phyloP scores from a whole-genome alignment of 768 basidiomycete species.

The Mycena haematopus region DNA sequence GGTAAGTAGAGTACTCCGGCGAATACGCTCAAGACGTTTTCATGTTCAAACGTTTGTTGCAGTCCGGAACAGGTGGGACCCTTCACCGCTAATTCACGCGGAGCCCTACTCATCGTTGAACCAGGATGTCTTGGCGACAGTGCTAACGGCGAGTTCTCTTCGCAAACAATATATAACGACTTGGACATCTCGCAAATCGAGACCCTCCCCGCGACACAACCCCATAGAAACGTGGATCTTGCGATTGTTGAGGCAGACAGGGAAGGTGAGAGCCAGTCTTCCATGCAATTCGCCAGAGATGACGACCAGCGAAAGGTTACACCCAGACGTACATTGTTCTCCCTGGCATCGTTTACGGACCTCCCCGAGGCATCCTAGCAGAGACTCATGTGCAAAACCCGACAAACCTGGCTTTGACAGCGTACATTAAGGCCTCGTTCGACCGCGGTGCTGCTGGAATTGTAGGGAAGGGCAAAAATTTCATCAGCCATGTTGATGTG shows the following conservation, averaged over 20 bases:
- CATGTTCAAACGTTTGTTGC: not conserved
- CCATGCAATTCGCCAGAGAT: not conserved
- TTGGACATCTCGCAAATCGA: slow-evolving; percentile 51
- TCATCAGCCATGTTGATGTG: slow-evolving; percentile 8
- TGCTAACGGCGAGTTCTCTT: slow-evolving; percentile 47
- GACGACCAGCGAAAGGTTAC: not conserved
- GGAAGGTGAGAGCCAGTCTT: slow-evolving; percentile 42
- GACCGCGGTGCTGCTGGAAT: slow-evolving; percentile 10
- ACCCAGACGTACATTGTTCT: slow-evolving; percentile 13
- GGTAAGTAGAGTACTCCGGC: slow-evolving; percentile 3
- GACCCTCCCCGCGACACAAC: slow-evolving; percentile 48
- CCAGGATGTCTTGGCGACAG: slow-evolving; percentile 51
- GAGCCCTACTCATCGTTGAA: not conserved
- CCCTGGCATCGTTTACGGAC: slow-evolving; percentile 15
- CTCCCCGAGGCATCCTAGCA: slow-evolving; percentile 40
- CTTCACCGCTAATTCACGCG: not conserved
- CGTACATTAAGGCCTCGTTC: slow-evolving; percentile 6
- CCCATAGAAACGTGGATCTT: slow-evolving; percentile 59
- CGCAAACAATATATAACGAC: slow-evolving; percentile 56
- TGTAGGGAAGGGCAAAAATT: slow-evolving; percentile 14
- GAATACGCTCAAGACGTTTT: not conserved
- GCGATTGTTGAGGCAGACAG: slow-evolving; percentile 52
- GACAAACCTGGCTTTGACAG: not conserved
- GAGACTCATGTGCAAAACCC: slow-evolving; percentile 44
- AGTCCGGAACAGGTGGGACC: slow-evolving; percentile 14